Evolutionary conservation across 1,139 yeast genomes (phyloP), one percentile per base, ranked within the genome.

Genomic region (Eremothecium coryli): DNA sequence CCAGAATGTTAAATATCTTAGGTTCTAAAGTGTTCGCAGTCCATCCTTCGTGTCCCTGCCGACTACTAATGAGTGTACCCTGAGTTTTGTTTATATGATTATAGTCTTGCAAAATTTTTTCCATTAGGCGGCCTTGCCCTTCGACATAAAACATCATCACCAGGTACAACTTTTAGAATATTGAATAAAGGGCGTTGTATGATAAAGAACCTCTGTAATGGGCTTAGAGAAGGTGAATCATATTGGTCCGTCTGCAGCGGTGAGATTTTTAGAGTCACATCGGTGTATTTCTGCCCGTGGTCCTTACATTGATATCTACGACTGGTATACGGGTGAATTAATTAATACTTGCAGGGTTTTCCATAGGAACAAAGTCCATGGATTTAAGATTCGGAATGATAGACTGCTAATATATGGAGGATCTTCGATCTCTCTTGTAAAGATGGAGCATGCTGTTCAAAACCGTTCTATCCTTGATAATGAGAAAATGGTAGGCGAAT

Each of bases 361-460:
- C 52, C 55, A 60, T 15, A 67, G 77, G 40, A 85, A 85, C 57
- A 86, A 84, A 50, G 76, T 90, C 31, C 96, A 88, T 54, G 81
- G 82, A 14, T 73, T 90, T 17, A 55, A 67, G 3, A 54, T 73
- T 5, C 45, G 49, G 1, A 56, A 56, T 4, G 48, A 45, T 1
- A 53, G 55, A 1, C 41, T 81, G 4, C 63, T 74, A 0, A 60
- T 75, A 1, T 75, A 76, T 62, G 98, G 98, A 20, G 88, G 58
- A 1, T 66, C 85, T 40, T 81, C 94, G 1, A 64, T 84, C 36
- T 60, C 70, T 4, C 50, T 82, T 4, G 39, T 72, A 3, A 47
- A 54, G 1, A 32, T 66, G 4, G 40, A 48, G 0, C 57, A 61
- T 11, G 36, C 65, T 16, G 32, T 63, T 32, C 43, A 46, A 2